Conservation (phyloP, 2,329 filamentous ascomycete genomes). For the Colletotrichum phormii region DNA sequence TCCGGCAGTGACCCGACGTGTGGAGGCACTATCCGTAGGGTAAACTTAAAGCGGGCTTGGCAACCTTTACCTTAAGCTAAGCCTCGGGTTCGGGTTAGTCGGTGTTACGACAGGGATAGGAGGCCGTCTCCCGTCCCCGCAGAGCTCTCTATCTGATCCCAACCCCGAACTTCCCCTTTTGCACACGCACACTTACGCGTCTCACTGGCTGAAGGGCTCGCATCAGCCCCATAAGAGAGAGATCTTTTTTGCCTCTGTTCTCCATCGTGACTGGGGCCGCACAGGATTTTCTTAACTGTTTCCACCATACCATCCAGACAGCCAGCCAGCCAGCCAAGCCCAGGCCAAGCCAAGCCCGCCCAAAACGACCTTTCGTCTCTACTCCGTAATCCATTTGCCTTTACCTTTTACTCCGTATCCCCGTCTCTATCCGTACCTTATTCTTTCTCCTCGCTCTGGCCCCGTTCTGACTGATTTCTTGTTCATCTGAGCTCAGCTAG, state of each 20-base stretch:
- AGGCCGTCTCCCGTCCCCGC: not conserved
- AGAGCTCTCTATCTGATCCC: not conserved
- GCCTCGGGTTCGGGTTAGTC: constrained; percentile 13
- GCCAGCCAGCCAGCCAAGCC: no score
- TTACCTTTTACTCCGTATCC: not conserved
- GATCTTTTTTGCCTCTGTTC: not conserved
- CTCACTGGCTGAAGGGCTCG: constrained; percentile 20
- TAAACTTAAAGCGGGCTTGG: not conserved
- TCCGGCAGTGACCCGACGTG: not conserved
- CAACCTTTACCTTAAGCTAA: not conserved
- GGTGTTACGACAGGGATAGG: constrained; percentile 19
- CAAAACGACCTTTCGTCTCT: not conserved
- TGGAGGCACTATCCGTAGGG: not conserved
- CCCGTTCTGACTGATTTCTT: constrained; percentile 20
- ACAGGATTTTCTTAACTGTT: constrained; percentile 13
- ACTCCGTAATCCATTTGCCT: not conserved
- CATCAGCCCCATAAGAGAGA: constrained; percentile 22
- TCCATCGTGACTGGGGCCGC: not conserved
- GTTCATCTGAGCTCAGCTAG: constrained; percentile 6
- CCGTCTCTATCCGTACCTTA: no score
- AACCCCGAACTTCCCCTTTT: not conserved
- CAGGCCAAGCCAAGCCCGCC: not conserved
- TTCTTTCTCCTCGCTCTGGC: constrained; percentile 7
- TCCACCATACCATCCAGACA: not conserved
- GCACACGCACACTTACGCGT: constrained; percentile 12